phyloP scores from a whole-genome alignment of 139 green algal genomes.

The Tetradesmus lagerheimii region DNA sequence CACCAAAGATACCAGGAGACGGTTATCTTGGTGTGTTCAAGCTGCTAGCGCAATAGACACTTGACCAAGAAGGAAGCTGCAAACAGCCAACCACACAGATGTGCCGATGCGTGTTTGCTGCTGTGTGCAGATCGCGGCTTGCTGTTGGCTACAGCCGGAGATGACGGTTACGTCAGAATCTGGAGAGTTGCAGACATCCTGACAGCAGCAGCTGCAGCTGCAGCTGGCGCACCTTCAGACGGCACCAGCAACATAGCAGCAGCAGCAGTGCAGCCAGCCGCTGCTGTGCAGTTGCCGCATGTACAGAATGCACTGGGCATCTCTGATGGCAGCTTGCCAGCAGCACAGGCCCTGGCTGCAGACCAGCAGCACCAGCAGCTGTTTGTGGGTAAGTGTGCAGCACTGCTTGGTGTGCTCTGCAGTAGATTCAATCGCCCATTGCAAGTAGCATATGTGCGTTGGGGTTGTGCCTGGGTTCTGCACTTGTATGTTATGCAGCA shows the following conservation, averaged over 20 bases:
- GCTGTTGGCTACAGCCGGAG: slow-evolving; percentile 15
- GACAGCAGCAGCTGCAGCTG: slow-evolving; percentile 22
- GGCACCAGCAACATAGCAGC: neutral
- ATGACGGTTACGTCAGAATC: slow-evolving; percentile 27
- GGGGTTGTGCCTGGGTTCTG: too few species aligned
- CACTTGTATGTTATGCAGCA: too few species aligned
- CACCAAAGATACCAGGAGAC: too few species aligned
- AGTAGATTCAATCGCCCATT: neutral
- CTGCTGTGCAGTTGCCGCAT: slow-evolving; percentile 17
- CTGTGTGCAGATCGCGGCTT: neutral
- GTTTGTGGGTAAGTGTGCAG: slow-evolving; percentile 14
- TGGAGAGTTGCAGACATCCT: slow-evolving; percentile 11
- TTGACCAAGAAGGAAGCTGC: too few species aligned
- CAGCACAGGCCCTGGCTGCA: slow-evolving; percentile 21
- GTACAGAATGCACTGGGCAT: slow-evolving; percentile 11
- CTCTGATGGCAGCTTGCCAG: neutral
- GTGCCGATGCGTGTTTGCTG: neutral
- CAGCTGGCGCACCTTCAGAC: neutral
- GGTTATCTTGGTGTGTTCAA: too few species aligned
- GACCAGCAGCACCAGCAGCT: slow-evolving; percentile 17
- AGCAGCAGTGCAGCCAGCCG: neutral
- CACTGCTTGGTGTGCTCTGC: neutral
- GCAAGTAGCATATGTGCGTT: too few species aligned
- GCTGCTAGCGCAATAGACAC: too few species aligned
- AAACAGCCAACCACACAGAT: too few species aligned